A percentile compares a stretch with the other conserved stretches of the same genome.
These are phyloP conservation scores for Botrytis elliptica DNA, from an alignment of 2,329 filamentous ascomycete species.

Conservation along the genomic window DNA sequence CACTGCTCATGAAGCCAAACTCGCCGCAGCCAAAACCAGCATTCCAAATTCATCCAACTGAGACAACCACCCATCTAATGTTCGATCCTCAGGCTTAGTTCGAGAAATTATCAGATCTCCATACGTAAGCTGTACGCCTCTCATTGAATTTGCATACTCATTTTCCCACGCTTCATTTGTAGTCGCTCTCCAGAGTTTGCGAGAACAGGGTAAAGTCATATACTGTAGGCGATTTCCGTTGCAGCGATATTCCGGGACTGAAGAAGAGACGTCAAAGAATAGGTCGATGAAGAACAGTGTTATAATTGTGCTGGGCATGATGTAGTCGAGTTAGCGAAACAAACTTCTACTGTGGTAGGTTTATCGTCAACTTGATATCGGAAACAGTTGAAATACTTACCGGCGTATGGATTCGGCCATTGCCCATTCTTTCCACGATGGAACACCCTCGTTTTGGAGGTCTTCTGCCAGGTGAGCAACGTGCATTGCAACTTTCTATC, in stretches of 20 bases:
- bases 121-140: constrained; percentile 21
- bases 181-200: constrained; percentile 24
- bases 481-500: constrained; percentile 9
- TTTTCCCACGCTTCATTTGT: constrained; percentile 24
- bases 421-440: constrained; percentile 25
- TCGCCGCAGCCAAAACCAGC: constrained; percentile 24
- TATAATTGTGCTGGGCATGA: constrained; percentile 23
- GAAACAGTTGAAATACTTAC: constrained; percentile 13
- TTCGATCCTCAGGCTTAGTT: background rate
- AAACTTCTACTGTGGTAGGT: background rate
- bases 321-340: background rate
- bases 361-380: too few relatives aligned
- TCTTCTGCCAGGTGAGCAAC: background rate
- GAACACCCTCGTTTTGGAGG: background rate
- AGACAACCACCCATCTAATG: constrained; percentile 25
- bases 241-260: constrained; percentile 4
- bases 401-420: constrained; percentile 26
- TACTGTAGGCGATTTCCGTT: constrained; percentile 16
- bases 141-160: constrained; percentile 14
- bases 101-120: constrained; percentile 23
- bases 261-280: constrained; percentile 22
- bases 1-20: constrained; percentile 11
- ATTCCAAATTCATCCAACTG: constrained; percentile 28
- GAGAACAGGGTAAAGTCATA: constrained; percentile 24
- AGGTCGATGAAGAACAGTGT: constrained; percentile 24